phyloP scores from a whole-genome alignment of 148 eudicot species.

The Vaccinium darrowii region DNA sequence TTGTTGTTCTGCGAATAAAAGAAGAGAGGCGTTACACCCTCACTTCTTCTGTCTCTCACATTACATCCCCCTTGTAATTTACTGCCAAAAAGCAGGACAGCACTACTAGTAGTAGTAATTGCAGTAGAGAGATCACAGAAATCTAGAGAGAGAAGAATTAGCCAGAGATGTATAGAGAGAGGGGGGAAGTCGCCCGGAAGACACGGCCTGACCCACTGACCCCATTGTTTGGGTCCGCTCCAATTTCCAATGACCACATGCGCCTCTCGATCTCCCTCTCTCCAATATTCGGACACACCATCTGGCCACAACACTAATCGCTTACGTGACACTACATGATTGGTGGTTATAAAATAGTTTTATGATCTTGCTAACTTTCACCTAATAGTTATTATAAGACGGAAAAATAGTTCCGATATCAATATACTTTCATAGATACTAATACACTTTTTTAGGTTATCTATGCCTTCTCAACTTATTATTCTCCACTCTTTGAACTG shows the following conservation, averaged over 20 bases:
- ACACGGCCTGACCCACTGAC: conserved; percentile 34
- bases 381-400: too few relatives aligned
- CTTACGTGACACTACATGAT: too few relatives aligned
- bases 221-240: conserved; percentile 22
- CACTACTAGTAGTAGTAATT: too few relatives aligned
- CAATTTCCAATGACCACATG: conserved; percentile 33
- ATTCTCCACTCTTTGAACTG: too few relatives aligned
- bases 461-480: too few relatives aligned
- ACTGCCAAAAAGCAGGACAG: neutral
- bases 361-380: too few relatives aligned
- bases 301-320: too few relatives aligned
- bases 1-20: neutral
- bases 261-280: neutral
- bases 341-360: too few relatives aligned
- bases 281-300: neutral
- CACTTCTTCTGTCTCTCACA: neutral
- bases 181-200: conserved; percentile 19
- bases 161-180: neutral
- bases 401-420: too few relatives aligned
- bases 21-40: neutral
- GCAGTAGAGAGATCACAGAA: conserved; percentile 5
- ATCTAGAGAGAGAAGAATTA: neutral
- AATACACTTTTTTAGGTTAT: too few relatives aligned
- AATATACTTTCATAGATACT: too few relatives aligned
- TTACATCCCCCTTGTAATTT: neutral